Evolutionary conservation across 257 asterid genomes (phyloP), one percentile per base, ranked within the genome.

Genomic region (Nicotiana knightiana): DNA sequence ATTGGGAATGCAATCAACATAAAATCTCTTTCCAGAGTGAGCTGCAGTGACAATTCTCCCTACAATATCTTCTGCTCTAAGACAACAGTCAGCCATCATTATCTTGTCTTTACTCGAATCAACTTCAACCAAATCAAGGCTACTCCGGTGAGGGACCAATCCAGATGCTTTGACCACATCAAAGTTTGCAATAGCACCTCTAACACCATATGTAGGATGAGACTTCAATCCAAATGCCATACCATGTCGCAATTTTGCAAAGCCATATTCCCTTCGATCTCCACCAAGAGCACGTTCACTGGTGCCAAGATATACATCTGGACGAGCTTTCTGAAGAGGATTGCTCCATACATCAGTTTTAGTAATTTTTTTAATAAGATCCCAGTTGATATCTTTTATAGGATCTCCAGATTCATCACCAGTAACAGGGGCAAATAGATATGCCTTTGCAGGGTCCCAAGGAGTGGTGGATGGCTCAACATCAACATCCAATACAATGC

Each of bases 21-120:
- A 96, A 89, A 96, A 96, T 85, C 99, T 89, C 90, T 96, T 96
- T 81, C 99, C 99, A 51, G 99, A 96, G 87, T 96, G 99, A 89
- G 98, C 98, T 32, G 99, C 98, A 82, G 99, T 96, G 80, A 96
- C 90, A 59, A 96, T 92, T 89, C 91, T 93, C 64, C 99, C 98
- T 9, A 91, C 81, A 83, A 96, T 85, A 85, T 92, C 91, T 76
- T 89, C 91, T 66, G 95, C 88, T 81, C 88, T 86, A 79, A 90
- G 90, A 87, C 81, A 87, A 46, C 93, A 91, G 88, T 96, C 98
- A 63, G 97, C 97, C 97, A 94, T 89, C 88, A 93, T 79, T 89
- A 96, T 80, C 79, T 86, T 88, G 82, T 92, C 95, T 66, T 88
- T 85, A 58, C 81, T 76, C 67, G 81, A 84, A 81, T 83, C 86